Base-by-base conservation (phyloP, 345 rosid species). In the Bruguiera gymnorhiza region DNA sequence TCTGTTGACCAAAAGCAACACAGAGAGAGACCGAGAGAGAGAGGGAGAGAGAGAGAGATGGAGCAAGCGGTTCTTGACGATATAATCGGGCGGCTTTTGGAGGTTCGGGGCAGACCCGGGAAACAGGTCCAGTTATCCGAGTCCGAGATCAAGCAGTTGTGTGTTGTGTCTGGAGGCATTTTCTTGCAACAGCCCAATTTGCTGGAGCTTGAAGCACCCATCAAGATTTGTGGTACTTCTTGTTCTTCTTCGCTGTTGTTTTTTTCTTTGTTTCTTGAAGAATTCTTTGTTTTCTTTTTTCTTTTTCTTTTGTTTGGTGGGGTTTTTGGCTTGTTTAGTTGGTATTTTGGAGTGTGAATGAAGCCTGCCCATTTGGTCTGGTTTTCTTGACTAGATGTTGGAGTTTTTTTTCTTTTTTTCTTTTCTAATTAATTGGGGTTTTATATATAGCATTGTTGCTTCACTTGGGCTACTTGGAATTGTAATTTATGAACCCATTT, bases 61-160 rank as follows among this genome's bases (percentile, higher is more conserved):
- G 95, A 89, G 62, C 83, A 78, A 34, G 73, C 82, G 32, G 62
- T 85, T 50, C 76, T 89, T 29, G 95, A 87, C 69, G 92, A 85
- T 80, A 87, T 89, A 58, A 89, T 87, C 79, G 69, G 54, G 59
- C 77, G 95, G 72, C 85, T 89, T 11, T 55, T 87, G 34, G 95
- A 89, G 79, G 86, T 84, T 23, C 74, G 88, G 15, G 85, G 78
- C 20, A 85, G 82, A 58, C 88, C 89, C 0, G 95, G 90, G n/a
- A 87, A 85, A 81, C 95, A 82, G 70, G 92, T 89, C 6, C 95
- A 89, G 83, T 70, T 89, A 39, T 87, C 87, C 13, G 95, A 89
- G 51, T 60, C 92, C 21, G 95, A 89, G 86, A 89, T 89, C 89
- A 82, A 84, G 43, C 92, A 83, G 68, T 86, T 89, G 6, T 87